Conservation (phyloP, 2,329 filamentous ascomycete genomes). For the Orbilia quercus region DNA sequence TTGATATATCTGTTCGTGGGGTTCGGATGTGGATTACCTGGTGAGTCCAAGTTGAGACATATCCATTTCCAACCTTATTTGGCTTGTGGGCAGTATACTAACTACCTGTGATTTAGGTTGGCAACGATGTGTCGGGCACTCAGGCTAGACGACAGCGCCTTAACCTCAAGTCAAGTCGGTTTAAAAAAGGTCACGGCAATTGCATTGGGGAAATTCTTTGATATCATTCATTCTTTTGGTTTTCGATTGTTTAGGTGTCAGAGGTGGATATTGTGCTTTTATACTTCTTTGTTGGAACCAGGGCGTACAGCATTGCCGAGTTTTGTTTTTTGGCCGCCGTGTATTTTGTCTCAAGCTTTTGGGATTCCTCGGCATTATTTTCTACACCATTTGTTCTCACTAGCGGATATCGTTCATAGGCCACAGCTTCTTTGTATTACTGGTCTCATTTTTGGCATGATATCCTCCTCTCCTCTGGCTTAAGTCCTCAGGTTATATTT, state of each 20-base stretch:
- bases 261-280: not conserved
- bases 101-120: slow-evolving; percentile 15
- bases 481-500: too few species aligned
- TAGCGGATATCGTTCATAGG: slow-evolving; percentile 16
- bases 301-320: slow-evolving; percentile 15
- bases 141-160: not conserved
- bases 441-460: slow-evolving; percentile 22
- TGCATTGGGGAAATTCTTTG: too few species aligned
- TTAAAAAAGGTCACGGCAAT: too few species aligned
- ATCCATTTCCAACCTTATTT: not conserved
- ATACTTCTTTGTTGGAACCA: slow-evolving; percentile 22
- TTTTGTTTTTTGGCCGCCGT: slow-evolving; percentile 10
- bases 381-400: not conserved
- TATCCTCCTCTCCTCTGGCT: not conserved
- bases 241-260: too few species aligned
- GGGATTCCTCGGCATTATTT: not conserved
- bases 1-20: slow-evolving; percentile 77
- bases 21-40: slow-evolving; percentile 77
- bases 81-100: not conserved
- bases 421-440: slow-evolving; percentile 24
- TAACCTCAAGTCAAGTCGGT: too few species aligned
- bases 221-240: not conserved
- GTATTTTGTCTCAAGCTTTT: not conserved
- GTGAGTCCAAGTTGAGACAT: slow-evolving; percentile 60
- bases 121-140: slow-evolving; percentile 40